Evolutionary conservation across 1,139 yeast species (phyloP), one percentile per base, ranked within the genome.

Genomic region (Kurtzmaniella quercitrusa): DNA sequence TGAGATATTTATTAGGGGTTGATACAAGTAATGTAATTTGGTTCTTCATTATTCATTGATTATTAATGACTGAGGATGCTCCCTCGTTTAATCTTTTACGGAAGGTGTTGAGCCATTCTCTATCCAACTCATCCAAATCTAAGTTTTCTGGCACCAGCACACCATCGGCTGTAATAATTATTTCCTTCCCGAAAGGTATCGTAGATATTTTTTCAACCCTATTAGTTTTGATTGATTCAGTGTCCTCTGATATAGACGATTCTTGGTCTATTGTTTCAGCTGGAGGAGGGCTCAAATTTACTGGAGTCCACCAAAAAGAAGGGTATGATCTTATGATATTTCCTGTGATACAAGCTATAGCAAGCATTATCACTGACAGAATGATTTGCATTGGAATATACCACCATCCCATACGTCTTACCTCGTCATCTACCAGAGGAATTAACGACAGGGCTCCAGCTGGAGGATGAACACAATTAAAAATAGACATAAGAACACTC

Each of bases 381-480:
- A 82, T 65, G 3, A 83, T 47, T 43, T 82, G 85, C 1, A 67
- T 74, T 0, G 86, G 84, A 17, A 83, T 50, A 53, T 75, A 82
- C 79, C 84, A 80, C 89, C 89, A 83, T 40, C 88, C 76, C 73
- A 83, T 69, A 1, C 42, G 48, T 5, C 78, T 57, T 5, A 80
- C 65, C 5, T 57, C 53, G 0, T 58, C 73, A 46, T 80, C 84
- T 0, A 77, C 55, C 7, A 76, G 63, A 0, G 88, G 87, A 7
- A 83, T 59, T 21, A 83, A 56, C 0, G 89, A 88, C 11, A 84
- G 74, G 1, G 89, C 88, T 1, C 89, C 89, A 1, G 85, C 84
- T 0, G 89, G 89, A 0, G 89, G 89, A 58, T 83, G 89, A 1
- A 81, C 76, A 45, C 82, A 75, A 50, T 80, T 80, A 6, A 71